Conservation (phyloP, 495 filamentous ascomycete species). For the Astrocystis sublimbata region DNA sequence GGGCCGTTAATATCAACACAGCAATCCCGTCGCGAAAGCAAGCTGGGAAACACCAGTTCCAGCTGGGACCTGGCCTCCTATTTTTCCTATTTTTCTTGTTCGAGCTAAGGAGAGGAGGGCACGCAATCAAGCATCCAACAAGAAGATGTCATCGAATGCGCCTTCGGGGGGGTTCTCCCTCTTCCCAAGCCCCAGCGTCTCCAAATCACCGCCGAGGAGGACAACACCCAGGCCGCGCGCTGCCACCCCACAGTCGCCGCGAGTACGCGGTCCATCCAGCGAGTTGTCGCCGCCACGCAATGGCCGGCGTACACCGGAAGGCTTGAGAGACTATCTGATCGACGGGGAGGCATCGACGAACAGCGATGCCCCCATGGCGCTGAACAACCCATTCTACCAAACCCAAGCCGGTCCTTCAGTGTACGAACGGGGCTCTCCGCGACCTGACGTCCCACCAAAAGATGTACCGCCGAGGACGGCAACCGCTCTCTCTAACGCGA, state of each 20-base stretch:
- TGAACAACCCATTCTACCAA: constrained; percentile 32
- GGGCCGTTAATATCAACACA: constrained; percentile 14
- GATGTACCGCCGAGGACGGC: constrained; percentile 46
- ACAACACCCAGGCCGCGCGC: constrained; percentile 39
- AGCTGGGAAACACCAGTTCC: background rate
- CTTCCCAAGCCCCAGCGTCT: constrained; percentile 45
- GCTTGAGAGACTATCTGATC: constrained; percentile 35
- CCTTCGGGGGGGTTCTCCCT: constrained; percentile 52
- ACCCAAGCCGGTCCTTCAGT: constrained; percentile 35
- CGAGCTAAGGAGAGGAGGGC: constrained; percentile 3
- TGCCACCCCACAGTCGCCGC: constrained; percentile 39
- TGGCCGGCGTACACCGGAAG: constrained; percentile 37
- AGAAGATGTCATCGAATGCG: constrained; percentile 38
- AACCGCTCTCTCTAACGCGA: constrained; percentile 53
- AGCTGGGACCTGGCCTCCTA: constrained; percentile 6
- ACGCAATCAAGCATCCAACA: constrained; percentile 8
- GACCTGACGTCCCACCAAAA: constrained; percentile 22
- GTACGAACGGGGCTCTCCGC: constrained; percentile 24
- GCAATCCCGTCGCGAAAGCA: background rate
- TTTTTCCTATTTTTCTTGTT: background rate
- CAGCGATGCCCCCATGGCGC: constrained; percentile 18
- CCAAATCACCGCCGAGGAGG: constrained; percentile 38
- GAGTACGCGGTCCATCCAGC: constrained; percentile 32
- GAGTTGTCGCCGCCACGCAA: constrained; percentile 35
- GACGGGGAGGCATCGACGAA: constrained; percentile 34